These are phyloP conservation scores for Penstemon davidsonii DNA, from an alignment of 257 asterid species.

Conservation along the genomic window DNA sequence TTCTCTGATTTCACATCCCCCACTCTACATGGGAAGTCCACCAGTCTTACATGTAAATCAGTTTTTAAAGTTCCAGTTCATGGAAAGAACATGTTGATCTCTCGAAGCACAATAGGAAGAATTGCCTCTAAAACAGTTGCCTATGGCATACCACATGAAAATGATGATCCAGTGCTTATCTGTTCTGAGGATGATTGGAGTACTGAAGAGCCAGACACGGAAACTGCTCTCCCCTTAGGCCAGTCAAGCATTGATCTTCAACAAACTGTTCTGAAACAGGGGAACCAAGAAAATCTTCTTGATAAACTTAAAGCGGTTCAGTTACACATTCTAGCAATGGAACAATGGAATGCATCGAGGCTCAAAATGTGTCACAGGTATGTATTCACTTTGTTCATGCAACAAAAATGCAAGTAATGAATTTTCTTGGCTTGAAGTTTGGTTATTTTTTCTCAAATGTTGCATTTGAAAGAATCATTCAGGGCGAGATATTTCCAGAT, in stretches of 20 bases:
- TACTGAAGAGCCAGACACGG: constrained; percentile 32
- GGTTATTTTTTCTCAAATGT: not conserved
- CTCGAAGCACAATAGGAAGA: constrained; percentile 32
- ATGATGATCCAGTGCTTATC: constrained; percentile 37
- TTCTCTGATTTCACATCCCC: constrained; percentile 37
- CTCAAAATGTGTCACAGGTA: constrained; percentile 61
- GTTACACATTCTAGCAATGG: constrained; percentile 75
- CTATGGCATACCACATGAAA: constrained; percentile 43
- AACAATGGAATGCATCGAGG: constrained; percentile 67
- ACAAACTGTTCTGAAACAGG: constrained; percentile 31
- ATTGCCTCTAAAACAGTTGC: constrained; percentile 36
- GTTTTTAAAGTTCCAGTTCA: constrained; percentile 30
- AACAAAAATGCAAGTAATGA: constrained; percentile 1
- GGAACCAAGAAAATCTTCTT: constrained; percentile 46
- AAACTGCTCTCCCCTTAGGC: constrained; percentile 33
- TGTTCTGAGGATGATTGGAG: constrained; percentile 29
- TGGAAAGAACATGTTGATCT: constrained; percentile 30
- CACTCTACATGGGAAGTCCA: constrained; percentile 34
- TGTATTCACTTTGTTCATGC: constrained; percentile 24
- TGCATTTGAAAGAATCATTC: not conserved
- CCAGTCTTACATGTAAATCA: constrained; percentile 34
- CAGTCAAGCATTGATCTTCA: constrained; percentile 34
- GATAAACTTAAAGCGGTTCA: constrained; percentile 70
- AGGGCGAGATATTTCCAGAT: not conserved
- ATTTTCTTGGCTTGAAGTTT: constrained; percentile 2